phyloP scores from a whole-genome alignment of 2,329 filamentous ascomycete genomes.

The Calonectria hawksworthii region DNA sequence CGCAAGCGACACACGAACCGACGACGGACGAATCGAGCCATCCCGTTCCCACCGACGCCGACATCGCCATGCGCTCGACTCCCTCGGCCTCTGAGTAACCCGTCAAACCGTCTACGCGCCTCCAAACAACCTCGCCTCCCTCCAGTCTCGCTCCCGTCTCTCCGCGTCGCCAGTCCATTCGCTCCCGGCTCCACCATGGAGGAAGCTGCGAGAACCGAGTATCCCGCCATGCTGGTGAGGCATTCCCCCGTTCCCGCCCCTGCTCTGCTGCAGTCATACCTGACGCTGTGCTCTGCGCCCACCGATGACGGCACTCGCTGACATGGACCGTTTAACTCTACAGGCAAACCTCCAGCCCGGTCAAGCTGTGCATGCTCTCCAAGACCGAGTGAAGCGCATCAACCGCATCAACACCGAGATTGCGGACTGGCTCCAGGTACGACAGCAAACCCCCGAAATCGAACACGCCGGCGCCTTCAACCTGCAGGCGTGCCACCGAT shows the following conservation, averaged over 20 bases:
- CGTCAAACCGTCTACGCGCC: background rate
- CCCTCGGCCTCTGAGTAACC: slow-evolving; percentile 17
- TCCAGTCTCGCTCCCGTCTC: slow-evolving; percentile 23
- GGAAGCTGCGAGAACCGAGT: slow-evolving; percentile 87
- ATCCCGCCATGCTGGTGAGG: slow-evolving; percentile 93
- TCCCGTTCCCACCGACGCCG: slow-evolving; percentile 11
- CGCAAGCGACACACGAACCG: slow-evolving; percentile 1
- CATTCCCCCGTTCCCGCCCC: slow-evolving; percentile 21
- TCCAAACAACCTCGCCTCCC: background rate
- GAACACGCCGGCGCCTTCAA: background rate
- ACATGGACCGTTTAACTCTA: slow-evolving; percentile 34
- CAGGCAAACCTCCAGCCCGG: slow-evolving; percentile 85
- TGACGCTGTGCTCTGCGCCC: background rate
- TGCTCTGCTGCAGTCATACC: slow-evolving; percentile 12
- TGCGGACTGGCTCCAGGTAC: slow-evolving; percentile 96
- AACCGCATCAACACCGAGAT: slow-evolving; percentile 89
- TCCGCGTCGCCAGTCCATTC: slow-evolving; percentile 20
- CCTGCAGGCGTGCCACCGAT: background rate
- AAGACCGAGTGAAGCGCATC: slow-evolving; percentile 90
- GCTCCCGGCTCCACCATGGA: slow-evolving; percentile 70
- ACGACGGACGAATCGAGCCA: slow-evolving; percentile 13
- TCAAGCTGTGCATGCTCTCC: slow-evolving; percentile 85
- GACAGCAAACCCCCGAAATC: slow-evolving; percentile 33
- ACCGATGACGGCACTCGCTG: slow-evolving; percentile 26
- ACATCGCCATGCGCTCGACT: slow-evolving; percentile 30